A percentile compares a stretch with the other conserved stretches of the same genome.
These are phyloP conservation scores for Yarrowia bubula DNA, from an alignment of 805 yeast genomes.

Conservation along the genomic window DNA sequence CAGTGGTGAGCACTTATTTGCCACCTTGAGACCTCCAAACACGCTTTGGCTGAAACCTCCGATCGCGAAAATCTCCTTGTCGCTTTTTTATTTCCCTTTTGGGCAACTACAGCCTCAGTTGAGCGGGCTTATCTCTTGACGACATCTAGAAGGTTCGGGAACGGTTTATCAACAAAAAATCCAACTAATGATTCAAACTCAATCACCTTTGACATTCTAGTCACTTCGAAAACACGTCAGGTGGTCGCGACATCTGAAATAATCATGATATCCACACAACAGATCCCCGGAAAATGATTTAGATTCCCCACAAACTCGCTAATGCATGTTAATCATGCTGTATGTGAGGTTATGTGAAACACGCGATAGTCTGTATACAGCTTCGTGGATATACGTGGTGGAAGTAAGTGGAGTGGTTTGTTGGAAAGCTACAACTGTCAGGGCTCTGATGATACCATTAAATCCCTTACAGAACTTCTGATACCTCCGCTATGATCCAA, in stretches of 20 bases:
- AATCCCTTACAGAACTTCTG: background rate
- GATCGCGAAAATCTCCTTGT: background rate
- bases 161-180: background rate
- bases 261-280: background rate
- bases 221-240: background rate
- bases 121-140: background rate
- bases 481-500: background rate
- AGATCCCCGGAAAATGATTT: background rate
- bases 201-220: background rate
- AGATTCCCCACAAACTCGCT: constrained; percentile 8
- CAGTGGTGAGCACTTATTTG: background rate
- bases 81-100: background rate
- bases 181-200: background rate
- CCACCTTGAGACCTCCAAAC: background rate
- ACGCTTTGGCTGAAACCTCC: background rate
- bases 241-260: background rate
- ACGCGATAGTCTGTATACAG: background rate
- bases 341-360: background rate
- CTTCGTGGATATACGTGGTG: too few relatives aligned
- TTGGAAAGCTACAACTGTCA: background rate
- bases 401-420: too few relatives aligned
- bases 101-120: background rate
- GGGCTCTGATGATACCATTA: background rate
- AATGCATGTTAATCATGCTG: background rate
- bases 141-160: constrained; percentile 1